phyloP scores from a whole-genome alignment of 2,329 filamentous ascomycete species.

The Sphaerulina vaccinii region DNA sequence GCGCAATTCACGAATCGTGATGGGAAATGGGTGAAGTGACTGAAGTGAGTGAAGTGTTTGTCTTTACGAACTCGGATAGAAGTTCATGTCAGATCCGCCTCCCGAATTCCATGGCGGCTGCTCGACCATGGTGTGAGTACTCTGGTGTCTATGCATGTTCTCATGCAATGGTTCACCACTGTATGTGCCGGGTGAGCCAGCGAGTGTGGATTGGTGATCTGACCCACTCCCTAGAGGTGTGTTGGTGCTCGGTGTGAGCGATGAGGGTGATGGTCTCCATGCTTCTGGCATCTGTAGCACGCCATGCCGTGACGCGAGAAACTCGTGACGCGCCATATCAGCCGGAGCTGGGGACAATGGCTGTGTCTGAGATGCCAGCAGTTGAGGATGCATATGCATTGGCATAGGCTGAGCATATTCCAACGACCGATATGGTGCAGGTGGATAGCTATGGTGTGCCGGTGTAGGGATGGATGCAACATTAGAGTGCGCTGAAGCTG shows the following conservation, averaged over 20 bases:
- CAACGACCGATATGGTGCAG: conserved; percentile 11
- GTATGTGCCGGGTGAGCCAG: conserved; percentile 1
- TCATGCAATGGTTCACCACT: not conserved
- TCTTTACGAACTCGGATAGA: conserved; percentile 1
- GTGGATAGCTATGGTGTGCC: conserved; percentile 2
- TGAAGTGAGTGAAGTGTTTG: too few species aligned
- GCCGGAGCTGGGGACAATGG: not conserved
- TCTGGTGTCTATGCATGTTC: not conserved
- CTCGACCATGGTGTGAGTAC: not conserved
- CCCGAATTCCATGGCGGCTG: conserved; percentile 11
- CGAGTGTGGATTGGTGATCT: conserved; percentile 11
- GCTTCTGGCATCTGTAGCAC: conserved; percentile 10
- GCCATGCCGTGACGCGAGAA: not conserved
- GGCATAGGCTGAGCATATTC: conserved; percentile 5
- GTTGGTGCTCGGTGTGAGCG: conserved; percentile 10
- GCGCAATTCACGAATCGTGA: conserved; percentile 12
- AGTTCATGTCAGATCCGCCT: not conserved
- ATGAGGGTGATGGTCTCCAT: conserved; percentile 8
- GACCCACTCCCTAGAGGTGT: conserved; percentile 9
- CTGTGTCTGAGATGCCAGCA: not conserved
- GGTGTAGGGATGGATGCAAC: not conserved
- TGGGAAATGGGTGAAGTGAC: not conserved
- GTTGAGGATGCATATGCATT: conserved; percentile 1
- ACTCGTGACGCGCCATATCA: conserved; percentile 3
- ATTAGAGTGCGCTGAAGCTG: too few species aligned